A percentile compares a stretch with the other conserved stretches of the same genome.
phyloP scores from a whole-genome alignment of 2,329 filamentous ascomycete species.

The Nemania sp. region DNA sequence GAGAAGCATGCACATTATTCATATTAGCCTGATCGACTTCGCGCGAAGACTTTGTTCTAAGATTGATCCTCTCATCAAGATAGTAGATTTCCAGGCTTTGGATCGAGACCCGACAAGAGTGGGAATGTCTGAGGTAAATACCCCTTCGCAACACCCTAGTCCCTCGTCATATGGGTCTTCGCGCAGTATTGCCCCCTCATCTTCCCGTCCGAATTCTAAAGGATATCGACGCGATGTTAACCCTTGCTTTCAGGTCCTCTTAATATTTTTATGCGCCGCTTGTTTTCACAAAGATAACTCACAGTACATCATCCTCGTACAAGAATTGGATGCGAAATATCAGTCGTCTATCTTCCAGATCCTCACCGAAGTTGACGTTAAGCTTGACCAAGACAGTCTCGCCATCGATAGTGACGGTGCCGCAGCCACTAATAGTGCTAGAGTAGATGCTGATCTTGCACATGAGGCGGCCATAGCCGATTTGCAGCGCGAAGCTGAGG shows the following conservation, averaged over 20 bases:
- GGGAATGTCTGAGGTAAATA: slow-evolving; percentile 60
- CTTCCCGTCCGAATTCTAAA: not conserved
- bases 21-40: slow-evolving; percentile 67
- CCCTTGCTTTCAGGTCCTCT: slow-evolving; percentile 41
- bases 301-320: slow-evolving; percentile 40
- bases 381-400: slow-evolving; percentile 52
- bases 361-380: slow-evolving; percentile 45
- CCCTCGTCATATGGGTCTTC: not conserved
- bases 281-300: slow-evolving; percentile 46
- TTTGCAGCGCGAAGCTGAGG: slow-evolving; percentile 64
- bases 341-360: slow-evolving; percentile 55
- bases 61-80: slow-evolving; percentile 64
- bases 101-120: slow-evolving; percentile 67
- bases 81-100: slow-evolving; percentile 68
- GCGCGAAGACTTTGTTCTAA: slow-evolving; percentile 65
- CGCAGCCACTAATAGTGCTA: slow-evolving; percentile 48
- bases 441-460: slow-evolving; percentile 64
- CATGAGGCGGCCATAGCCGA: slow-evolving; percentile 67
- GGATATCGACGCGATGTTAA: slow-evolving; percentile 33
- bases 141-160: slow-evolving; percentile 8
- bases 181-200: not conserved
- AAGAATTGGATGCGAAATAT: slow-evolving; percentile 38
- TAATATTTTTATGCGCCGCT: slow-evolving; percentile 44
- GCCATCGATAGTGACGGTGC: slow-evolving; percentile 50
- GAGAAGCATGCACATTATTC: slow-evolving; percentile 65